phyloP scores from a whole-genome alignment of 2,329 filamentous ascomycete species.

The Tolypocladium cylindrosporum region DNA sequence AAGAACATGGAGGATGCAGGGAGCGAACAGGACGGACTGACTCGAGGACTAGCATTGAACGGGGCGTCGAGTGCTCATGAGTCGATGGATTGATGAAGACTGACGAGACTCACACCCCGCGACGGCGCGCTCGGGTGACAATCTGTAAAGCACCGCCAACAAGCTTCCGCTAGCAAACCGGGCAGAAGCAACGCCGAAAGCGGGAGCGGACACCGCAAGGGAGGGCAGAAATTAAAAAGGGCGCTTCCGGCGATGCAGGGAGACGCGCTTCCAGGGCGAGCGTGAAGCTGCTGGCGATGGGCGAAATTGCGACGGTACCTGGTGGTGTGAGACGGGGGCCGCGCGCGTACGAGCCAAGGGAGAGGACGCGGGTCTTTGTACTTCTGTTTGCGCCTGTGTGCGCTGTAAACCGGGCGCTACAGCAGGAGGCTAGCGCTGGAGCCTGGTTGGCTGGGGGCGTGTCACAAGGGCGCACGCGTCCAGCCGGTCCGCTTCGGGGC shows the following conservation, averaged over 20 bases:
- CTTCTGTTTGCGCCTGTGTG: neutral
- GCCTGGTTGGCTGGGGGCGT: conserved; percentile 3
- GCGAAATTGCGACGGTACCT: neutral
- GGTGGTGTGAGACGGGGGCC: neutral
- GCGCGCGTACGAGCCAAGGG: neutral
- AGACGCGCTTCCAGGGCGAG: neutral
- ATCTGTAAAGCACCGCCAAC: neutral
- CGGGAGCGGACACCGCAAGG: neutral
- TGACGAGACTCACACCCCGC: neutral
- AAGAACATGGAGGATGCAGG: neutral
- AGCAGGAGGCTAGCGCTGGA: neutral
- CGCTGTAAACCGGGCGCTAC: neutral
- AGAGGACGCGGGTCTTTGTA: neutral
- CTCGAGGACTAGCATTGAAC: conserved; percentile 17
- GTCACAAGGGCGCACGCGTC: conserved; percentile 11
- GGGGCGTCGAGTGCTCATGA: neutral
- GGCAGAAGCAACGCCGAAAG: neutral
- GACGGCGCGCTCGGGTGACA: neutral
- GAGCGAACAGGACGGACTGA: conserved; percentile 9
- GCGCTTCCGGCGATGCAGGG: neutral
- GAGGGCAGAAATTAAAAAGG: neutral
- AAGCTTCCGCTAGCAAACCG: neutral
- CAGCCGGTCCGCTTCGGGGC: neutral
- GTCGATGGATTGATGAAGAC: neutral
- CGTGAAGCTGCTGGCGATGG: neutral